phyloP scores from a whole-genome alignment of 805 yeast species.

The Lipomyces mesembrius region DNA sequence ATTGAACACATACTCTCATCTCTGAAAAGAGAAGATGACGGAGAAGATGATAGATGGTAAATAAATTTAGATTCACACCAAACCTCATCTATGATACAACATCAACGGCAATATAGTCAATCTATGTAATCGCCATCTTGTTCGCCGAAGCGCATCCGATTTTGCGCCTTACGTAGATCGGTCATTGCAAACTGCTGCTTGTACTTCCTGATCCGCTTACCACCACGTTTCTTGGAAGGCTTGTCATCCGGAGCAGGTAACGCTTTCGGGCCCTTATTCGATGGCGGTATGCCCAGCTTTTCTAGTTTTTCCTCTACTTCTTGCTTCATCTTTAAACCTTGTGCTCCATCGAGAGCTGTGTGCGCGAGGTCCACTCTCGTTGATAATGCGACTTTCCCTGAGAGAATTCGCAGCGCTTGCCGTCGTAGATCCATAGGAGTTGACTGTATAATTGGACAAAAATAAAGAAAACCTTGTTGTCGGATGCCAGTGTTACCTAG shows the following conservation, averaged over 20 bases:
- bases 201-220: conserved; percentile 74
- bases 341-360: conserved; percentile 51
- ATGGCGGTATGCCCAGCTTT: conserved; percentile 79
- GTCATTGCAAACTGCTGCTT: conserved; percentile 82
- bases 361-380: conserved; percentile 75
- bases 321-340: conserved; percentile 62
- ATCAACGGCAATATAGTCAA: conserved; percentile 59
- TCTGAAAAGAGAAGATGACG: neutral
- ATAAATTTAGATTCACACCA: neutral
- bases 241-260: conserved; percentile 77
- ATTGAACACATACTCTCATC: neutral
- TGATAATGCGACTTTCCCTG: conserved; percentile 80
- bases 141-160: conserved; percentile 81
- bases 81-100: conserved; percentile 6
- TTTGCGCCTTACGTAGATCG: conserved; percentile 80
- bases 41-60: conserved; percentile 5
- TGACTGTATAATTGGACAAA: conserved; percentile 61
- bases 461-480: conserved; percentile 71
- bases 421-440: conserved; percentile 63
- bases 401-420: conserved; percentile 75
- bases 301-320: conserved; percentile 70
- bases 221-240: conserved; percentile 84
- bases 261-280: conserved; percentile 60
- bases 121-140: conserved; percentile 67
- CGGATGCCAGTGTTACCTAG: conserved; percentile 55